These are phyloP conservation scores for Boletellus ananiceps DNA, from an alignment of 768 basidiomycete genomes.

Conservation along the genomic window DNA sequence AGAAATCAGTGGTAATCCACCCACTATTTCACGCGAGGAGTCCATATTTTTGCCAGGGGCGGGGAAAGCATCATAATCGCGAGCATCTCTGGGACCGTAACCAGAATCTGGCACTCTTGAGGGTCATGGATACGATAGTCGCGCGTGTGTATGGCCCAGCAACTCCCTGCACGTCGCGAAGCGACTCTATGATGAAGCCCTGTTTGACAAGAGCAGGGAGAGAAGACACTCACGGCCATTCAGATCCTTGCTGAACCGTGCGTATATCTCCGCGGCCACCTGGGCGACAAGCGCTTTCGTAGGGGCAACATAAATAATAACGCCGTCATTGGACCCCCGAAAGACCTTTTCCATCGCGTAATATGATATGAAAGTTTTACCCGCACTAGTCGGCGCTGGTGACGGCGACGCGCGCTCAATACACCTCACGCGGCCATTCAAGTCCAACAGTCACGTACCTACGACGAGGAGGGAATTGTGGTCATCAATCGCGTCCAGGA, in stretches of 20 bases:
- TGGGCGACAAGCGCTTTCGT: slow-evolving; percentile 73
- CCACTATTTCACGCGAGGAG: slow-evolving; percentile 56
- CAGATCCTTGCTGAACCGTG: slow-evolving; percentile 56
- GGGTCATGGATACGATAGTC: slow-evolving; percentile 61
- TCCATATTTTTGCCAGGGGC: slow-evolving; percentile 56
- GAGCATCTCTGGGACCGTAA: slow-evolving; percentile 71
- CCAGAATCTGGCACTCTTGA: slow-evolving; percentile 64
- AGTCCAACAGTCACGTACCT: slow-evolving; percentile 34
- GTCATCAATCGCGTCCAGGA: slow-evolving; percentile 59
- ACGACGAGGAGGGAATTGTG: slow-evolving; percentile 61
- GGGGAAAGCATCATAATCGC: slow-evolving; percentile 69
- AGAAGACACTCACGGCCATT: slow-evolving; percentile 37
- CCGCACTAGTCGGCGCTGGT: slow-evolving; percentile 64
- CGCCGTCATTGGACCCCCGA: slow-evolving; percentile 56
- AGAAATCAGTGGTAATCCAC: slow-evolving; percentile 1
- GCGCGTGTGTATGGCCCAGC: slow-evolving; percentile 64
- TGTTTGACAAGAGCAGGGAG: neutral
- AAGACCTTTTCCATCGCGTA: slow-evolving; percentile 74
- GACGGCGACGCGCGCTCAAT: neutral
- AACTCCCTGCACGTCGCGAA: slow-evolving; percentile 38
- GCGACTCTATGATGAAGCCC: neutral
- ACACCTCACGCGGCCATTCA: neutral
- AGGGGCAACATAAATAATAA: slow-evolving; percentile 70
- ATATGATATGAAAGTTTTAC: slow-evolving; percentile 74
- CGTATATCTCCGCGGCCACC: slow-evolving; percentile 71